phyloP scores from a whole-genome alignment of 257 asterid genomes.

The Misopates orontium region DNA sequence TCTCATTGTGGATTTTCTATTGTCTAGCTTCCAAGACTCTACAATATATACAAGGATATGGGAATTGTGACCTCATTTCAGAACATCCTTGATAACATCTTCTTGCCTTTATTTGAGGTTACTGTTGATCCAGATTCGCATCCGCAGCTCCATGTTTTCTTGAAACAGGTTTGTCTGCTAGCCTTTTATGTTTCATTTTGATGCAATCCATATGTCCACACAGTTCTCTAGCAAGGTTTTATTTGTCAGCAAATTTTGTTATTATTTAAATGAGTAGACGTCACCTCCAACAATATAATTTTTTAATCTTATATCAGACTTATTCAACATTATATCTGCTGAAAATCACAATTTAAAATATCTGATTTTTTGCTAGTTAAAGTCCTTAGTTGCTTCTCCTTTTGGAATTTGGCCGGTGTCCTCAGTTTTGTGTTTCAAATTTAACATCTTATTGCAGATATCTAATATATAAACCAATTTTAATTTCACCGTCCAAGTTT shows the following conservation, averaged over 20 bases:
- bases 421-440: not conserved
- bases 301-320: not conserved
- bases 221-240: conserved; percentile 4
- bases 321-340: not conserved
- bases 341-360: not conserved
- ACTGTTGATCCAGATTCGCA: conserved; percentile 97
- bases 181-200: conserved; percentile 3
- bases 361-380: not conserved
- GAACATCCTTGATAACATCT: conserved; percentile 93
- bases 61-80: conserved; percentile 98
- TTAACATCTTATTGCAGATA: not conserved
- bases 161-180: conserved; percentile 71
- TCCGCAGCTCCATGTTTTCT: conserved; percentile 90
- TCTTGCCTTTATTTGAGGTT: conserved; percentile 92
- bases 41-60: conserved; percentile 96
- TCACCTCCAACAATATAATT: not conserved
- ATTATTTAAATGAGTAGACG: conserved; percentile 1
- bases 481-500: not conserved
- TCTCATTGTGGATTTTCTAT: conserved; percentile 29
- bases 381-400: not conserved
- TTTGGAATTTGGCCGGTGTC: not conserved
- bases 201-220: conserved; percentile 10
- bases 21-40: conserved; percentile 91
- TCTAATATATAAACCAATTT: not conserved
- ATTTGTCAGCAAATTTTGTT: not conserved